Conservation (phyloP, 2,329 filamentous ascomycete genomes). For the Aspergillaceae sp. region DNA sequence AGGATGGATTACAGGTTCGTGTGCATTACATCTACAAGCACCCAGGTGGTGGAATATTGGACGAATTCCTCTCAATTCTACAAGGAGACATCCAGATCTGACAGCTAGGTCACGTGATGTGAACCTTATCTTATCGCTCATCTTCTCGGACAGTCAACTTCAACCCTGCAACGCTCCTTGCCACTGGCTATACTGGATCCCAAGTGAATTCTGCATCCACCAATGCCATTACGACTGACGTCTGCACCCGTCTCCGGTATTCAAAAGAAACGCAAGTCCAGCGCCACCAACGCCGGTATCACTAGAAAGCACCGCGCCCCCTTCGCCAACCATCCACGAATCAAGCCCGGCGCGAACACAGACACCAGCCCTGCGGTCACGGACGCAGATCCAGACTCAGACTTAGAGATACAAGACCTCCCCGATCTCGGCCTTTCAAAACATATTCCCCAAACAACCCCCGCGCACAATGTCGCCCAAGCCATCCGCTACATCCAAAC, state of each 20-base stretch:
- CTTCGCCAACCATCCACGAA: slow-evolving; percentile 34
- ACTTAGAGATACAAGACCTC: slow-evolving; percentile 21
- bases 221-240: slow-evolving; percentile 42
- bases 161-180: no score
- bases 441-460: slow-evolving; percentile 40
- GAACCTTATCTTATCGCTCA: no score
- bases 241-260: slow-evolving; percentile 41
- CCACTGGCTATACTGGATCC: neutral
- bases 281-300: slow-evolving; percentile 10
- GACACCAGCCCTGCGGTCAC: slow-evolving; percentile 10
- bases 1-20: no score
- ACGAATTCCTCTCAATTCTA: no score
- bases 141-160: no score
- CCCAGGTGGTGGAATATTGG: no score
- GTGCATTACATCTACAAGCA: no score
- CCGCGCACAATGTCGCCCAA: slow-evolving; percentile 43
- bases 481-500: slow-evolving; percentile 46
- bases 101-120: no score
- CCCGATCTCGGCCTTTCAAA: slow-evolving; percentile 45
- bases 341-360: slow-evolving; percentile 23
- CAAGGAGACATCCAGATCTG: no score
- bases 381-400: no score
- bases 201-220: neutral
- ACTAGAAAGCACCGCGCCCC: slow-evolving; percentile 25
- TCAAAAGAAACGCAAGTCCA: slow-evolving; percentile 29